These are phyloP conservation scores for Echites panduratus DNA, from an alignment of 257 asterid species.

Conservation along the genomic window DNA sequence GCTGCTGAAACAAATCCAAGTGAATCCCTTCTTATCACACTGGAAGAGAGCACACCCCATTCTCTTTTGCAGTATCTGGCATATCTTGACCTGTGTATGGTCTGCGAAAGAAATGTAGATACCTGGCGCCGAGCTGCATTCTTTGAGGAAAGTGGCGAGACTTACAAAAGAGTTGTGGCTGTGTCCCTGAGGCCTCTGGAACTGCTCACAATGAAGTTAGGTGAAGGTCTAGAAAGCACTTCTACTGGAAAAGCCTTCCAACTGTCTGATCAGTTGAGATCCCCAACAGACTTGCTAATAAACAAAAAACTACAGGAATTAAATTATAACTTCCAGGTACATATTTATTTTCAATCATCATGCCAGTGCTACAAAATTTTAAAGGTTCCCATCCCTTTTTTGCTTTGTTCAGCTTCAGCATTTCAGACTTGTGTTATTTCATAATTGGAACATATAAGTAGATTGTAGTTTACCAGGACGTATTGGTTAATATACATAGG, in stretches of 20 bases:
- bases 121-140: conserved; percentile 98
- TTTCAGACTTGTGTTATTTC: neutral
- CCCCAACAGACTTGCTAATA: conserved; percentile 57
- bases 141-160: conserved; percentile 90
- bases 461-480: neutral
- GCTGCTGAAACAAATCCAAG: conserved; percentile 98
- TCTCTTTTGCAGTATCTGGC: conserved; percentile 90
- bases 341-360: conserved; percentile 5
- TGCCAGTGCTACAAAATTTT: neutral
- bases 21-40: conserved; percentile 61
- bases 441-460: neutral
- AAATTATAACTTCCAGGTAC: conserved; percentile 77
- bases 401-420: neutral
- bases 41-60: conserved; percentile 76
- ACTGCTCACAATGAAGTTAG: conserved; percentile 49
- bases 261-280: conserved; percentile 60
- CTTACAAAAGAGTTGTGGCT: conserved; percentile 68
- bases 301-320: conserved; percentile 50
- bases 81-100: conserved; percentile 89
- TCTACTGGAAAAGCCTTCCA: conserved; percentile 51
- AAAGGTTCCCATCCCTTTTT: neutral
- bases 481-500: neutral
- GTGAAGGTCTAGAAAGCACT: conserved; percentile 64
- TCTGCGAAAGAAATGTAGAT: conserved; percentile 82
- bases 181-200: conserved; percentile 72